Conservation (phyloP, 345 rosid species). For the Balakata baccata region DNA sequence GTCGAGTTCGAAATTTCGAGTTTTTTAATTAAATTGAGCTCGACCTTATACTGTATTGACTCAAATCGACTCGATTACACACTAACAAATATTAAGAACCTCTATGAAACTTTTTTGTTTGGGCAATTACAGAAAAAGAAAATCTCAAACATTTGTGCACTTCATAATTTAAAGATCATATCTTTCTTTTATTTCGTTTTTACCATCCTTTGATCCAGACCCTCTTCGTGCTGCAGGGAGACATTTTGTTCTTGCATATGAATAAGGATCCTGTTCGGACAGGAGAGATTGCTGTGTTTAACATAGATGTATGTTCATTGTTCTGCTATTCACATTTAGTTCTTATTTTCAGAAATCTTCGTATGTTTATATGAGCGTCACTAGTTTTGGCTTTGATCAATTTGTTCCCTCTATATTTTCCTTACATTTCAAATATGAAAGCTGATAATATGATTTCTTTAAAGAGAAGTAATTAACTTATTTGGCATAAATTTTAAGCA, state of each 20-base stretch:
- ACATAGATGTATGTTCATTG: slow-evolving; percentile 42
- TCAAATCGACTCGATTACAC: too few relatives aligned
- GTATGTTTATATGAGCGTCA: background rate
- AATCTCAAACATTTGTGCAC: too few relatives aligned
- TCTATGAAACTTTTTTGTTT: too few relatives aligned
- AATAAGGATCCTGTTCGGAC: slow-evolving; percentile 64
- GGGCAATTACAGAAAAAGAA: too few relatives aligned
- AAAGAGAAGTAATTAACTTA: background rate
- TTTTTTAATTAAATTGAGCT: too few relatives aligned
- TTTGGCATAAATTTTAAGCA: too few relatives aligned
- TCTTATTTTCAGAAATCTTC: background rate
- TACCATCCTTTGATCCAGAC: background rate
- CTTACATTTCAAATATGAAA: background rate
- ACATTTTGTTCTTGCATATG: slow-evolving; percentile 62
- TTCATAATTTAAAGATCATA: too few relatives aligned
- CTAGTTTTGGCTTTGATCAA: background rate
- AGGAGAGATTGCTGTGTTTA: slow-evolving; percentile 66
- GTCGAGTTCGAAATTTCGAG: too few relatives aligned
- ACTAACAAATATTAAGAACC: too few relatives aligned
- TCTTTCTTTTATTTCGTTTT: background rate
- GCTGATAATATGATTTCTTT: background rate
- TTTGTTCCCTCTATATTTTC: background rate
- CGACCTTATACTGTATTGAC: too few relatives aligned
- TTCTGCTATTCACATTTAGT: background rate
- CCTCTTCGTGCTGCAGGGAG: slow-evolving; percentile 49